Conservation (phyloP, 805 yeast species). For the Sugiyamaella lignohabitans region DNA sequence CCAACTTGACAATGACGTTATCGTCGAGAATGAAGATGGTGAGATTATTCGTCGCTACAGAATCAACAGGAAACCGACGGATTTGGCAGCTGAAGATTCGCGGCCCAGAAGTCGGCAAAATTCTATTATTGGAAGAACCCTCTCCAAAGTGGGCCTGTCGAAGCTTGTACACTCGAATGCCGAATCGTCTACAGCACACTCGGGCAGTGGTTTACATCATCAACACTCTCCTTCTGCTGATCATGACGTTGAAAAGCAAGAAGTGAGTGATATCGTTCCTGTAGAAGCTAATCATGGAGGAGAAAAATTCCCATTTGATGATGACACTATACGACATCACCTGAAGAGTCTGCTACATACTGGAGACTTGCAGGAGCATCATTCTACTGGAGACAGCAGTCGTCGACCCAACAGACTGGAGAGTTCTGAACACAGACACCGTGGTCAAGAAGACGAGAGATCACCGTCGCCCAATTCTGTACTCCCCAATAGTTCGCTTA, state of each 20-base stretch:
- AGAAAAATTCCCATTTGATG: conserved; percentile 17
- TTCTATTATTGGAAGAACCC: conserved; percentile 37
- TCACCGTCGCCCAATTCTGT: not conserved
- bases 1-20: conserved; percentile 66
- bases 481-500: not conserved
- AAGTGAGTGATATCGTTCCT: conserved; percentile 24
- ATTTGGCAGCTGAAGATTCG: conserved; percentile 5
- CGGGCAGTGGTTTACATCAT: too few relatives aligned
- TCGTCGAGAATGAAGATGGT: conserved; percentile 88
- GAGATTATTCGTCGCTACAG: conserved; percentile 79
- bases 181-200: conserved; percentile 12
- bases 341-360: conserved; percentile 13
- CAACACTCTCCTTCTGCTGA: not conserved
- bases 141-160: conserved; percentile 49
- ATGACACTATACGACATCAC: conserved; percentile 17
- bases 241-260: conserved; percentile 25
- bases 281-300: conserved; percentile 12
- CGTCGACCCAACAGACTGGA: not conserved
- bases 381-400: too few relatives aligned
- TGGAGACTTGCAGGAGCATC: conserved; percentile 2
- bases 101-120: not conserved
- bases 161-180: conserved; percentile 14
- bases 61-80: conserved; percentile 50
- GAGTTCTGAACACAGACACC: not conserved
- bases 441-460: conserved; percentile 3